These are phyloP conservation scores for Silybum marianum DNA, from an alignment of 129 eudicot species.

Conservation along the genomic window DNA sequence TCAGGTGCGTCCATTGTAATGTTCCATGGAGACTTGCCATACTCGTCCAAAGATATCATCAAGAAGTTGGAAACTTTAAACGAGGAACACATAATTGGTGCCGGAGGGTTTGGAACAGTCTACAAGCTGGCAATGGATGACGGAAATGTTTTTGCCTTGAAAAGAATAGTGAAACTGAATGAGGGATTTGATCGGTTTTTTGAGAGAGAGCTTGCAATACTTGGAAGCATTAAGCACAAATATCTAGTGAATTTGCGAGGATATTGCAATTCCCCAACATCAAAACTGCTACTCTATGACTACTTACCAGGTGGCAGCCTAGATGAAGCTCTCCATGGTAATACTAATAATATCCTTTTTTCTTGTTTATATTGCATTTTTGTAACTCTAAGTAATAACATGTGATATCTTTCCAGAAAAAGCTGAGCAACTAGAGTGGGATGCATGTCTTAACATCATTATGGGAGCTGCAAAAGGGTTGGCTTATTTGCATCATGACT, in stretches of 20 bases:
- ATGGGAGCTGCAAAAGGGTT: constrained; percentile 98
- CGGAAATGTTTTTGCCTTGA: constrained; percentile 87
- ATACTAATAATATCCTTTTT: constrained; percentile 35
- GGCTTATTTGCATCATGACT: constrained; percentile 96
- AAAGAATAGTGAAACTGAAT: constrained; percentile 82
- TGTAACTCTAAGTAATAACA: constrained; percentile 3
- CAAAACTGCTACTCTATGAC: constrained; percentile 84
- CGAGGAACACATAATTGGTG: constrained; percentile 92
- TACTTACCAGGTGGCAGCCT: constrained; percentile 90
- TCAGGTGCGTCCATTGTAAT: constrained; percentile 96
- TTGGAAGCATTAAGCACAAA: constrained; percentile 93
- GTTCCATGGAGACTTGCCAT: constrained; percentile 99
- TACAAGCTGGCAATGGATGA: constrained; percentile 97
- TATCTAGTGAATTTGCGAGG: constrained; percentile 93
- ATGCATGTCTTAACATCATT: constrained; percentile 75
- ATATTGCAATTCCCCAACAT: constrained; percentile 95
- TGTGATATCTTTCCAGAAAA: constrained; percentile 49
- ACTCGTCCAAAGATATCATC: constrained; percentile 92
- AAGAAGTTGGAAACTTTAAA: constrained; percentile 78
- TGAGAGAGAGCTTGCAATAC: constrained; percentile 93
- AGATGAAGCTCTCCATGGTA: constrained; percentile 98
- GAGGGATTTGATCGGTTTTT: constrained; percentile 98
- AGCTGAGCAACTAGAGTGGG: constrained; percentile 85
- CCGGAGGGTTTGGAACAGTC: constrained; percentile 98
- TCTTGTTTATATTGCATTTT: neutral